Evolutionary conservation across 768 basidiomycete genomes (phyloP).

Genomic region (Trametes cingulata): DNA sequence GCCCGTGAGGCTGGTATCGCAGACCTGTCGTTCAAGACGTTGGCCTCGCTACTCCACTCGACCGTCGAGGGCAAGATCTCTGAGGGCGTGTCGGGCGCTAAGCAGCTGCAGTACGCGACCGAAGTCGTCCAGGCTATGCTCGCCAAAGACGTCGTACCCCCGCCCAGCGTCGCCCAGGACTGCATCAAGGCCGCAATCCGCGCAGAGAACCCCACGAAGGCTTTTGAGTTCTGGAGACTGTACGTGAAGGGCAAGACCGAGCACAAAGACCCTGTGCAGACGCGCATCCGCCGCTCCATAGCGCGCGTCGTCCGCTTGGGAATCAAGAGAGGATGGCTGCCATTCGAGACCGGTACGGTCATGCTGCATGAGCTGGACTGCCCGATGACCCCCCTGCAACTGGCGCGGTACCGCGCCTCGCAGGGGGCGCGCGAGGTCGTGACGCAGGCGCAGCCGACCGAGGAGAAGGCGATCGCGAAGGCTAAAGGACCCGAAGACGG

Average conservation of each 20-base stretch:
- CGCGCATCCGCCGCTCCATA: conserved; percentile 44
- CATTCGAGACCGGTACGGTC: conserved; percentile 20
- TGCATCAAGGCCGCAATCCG: conserved; percentile 53
- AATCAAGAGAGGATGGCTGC: conserved; percentile 31
- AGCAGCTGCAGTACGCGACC: conserved; percentile 45
- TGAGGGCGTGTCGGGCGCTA: conserved; percentile 22
- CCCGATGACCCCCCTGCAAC: neutral
- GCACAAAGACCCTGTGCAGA: conserved; percentile 52
- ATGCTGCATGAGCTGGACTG: conserved; percentile 38
- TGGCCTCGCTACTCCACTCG: conserved; percentile 49
- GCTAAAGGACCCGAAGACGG: conserved; percentile 4
- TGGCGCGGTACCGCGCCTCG: conserved; percentile 1
- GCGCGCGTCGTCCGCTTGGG: conserved; percentile 35
- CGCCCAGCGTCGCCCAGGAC: conserved; percentile 51
- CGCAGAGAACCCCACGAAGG: conserved; percentile 49
- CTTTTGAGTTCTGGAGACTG: conserved; percentile 60
- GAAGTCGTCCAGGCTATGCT: conserved; percentile 42
- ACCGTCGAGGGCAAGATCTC: conserved; percentile 30
- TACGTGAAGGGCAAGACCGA: conserved; percentile 43
- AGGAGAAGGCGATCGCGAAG: neutral
- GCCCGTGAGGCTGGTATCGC: conserved; percentile 39
- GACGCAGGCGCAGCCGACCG: neutral
- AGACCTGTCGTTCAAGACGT: conserved; percentile 48
- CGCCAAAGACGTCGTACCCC: conserved; percentile 37
- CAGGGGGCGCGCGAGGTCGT: neutral